Evolutionary conservation across 441 rosid genomes (phyloP).

Genomic region (Croton setiger): DNA sequence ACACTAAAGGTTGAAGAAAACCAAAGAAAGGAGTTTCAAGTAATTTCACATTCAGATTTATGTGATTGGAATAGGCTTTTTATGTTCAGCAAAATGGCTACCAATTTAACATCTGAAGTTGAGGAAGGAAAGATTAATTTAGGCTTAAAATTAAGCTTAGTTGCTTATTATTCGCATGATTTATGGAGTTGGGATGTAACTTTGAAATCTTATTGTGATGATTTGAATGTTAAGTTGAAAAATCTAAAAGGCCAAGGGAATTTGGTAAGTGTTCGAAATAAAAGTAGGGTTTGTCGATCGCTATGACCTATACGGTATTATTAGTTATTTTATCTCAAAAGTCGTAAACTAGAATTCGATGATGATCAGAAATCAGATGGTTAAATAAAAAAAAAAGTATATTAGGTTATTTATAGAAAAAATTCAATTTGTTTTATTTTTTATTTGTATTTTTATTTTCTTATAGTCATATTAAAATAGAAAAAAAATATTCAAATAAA

Average conservation of each 20-base stretch:
- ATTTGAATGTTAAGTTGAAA: background rate
- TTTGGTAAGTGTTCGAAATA: too few species aligned
- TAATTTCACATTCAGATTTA: background rate
- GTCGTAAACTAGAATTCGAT: too few species aligned
- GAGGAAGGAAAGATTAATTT: background rate
- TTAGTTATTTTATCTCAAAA: background rate
- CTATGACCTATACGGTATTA: background rate
- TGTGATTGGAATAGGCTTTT: conserved; percentile 4
- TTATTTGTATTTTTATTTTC: too few species aligned
- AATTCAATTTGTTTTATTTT: too few species aligned
- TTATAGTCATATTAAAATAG: too few species aligned
- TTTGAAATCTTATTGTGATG: conserved; percentile 3
- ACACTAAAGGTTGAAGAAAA: background rate
- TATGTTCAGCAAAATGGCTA: background rate
- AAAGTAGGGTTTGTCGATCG: background rate
- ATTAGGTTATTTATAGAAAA: too few species aligned
- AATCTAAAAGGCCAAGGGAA: background rate
- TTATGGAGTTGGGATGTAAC: conserved; percentile 14
- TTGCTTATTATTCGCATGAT: conserved; percentile 2
- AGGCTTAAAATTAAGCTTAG: background rate
- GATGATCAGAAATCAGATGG: too few species aligned
- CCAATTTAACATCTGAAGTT: background rate
- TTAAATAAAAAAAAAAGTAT: too few species aligned
- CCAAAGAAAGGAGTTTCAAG: background rate
- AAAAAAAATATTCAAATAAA: too few species aligned